Conservation (phyloP, 345 rosid genomes). For the Eucalyptus decipiens region DNA sequence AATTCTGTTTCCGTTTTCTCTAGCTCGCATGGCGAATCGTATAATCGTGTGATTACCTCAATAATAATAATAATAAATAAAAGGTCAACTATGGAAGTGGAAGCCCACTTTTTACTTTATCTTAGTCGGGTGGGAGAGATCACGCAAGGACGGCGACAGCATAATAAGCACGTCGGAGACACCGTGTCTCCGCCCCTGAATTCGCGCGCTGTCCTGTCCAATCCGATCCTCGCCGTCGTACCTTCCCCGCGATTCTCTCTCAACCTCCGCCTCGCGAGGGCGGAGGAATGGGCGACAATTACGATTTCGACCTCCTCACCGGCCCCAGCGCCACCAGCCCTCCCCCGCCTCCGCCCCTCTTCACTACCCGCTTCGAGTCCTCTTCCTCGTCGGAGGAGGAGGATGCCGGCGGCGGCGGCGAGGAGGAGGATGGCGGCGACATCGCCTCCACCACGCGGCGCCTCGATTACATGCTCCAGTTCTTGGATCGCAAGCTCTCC, state of each 20-base stretch:
- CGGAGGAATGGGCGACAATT: neutral
- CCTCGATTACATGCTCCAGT: slow-evolving; percentile 85
- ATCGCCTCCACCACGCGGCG: slow-evolving; percentile 50
- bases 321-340: neutral
- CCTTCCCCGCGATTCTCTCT: neutral
- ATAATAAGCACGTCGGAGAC: neutral
- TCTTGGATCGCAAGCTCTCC: slow-evolving; percentile 72
- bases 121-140: neutral
- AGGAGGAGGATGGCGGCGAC: slow-evolving; percentile 5
- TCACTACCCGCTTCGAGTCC: slow-evolving; percentile 48
- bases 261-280: neutral
- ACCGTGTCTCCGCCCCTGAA: neutral
- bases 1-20: too few species aligned
- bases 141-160: neutral
- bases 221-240: neutral
- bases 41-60: too few species aligned
- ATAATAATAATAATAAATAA: neutral
- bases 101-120: neutral
- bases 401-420: slow-evolving; percentile 18
- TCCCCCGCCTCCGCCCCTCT: neutral
- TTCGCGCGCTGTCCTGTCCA: neutral
- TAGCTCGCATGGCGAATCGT: neutral
- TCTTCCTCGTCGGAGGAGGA: neutral
- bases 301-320: neutral
- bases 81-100: neutral